These are phyloP conservation scores for Aureobasidium sp. DNA, from an alignment of 2,329 filamentous ascomycete genomes.

Conservation along the genomic window DNA sequence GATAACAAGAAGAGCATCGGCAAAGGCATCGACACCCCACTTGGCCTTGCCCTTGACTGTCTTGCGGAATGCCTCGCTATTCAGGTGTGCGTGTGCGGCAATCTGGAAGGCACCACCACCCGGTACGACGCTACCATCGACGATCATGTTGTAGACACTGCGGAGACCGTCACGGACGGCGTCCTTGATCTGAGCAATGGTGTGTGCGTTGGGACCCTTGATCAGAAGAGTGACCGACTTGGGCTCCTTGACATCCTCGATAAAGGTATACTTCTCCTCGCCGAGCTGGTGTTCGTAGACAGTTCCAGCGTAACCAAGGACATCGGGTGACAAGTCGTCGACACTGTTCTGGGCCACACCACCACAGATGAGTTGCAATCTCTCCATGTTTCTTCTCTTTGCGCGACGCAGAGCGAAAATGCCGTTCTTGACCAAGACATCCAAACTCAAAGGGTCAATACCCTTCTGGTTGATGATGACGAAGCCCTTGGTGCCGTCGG, in stretches of 20 bases:
- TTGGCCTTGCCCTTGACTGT: slow-evolving; percentile 97
- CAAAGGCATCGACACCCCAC: slow-evolving; percentile 90
- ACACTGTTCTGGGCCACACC: slow-evolving; percentile 92
- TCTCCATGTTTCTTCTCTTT: slow-evolving; percentile 98
- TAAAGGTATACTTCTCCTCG: slow-evolving; percentile 98
- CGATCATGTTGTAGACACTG: slow-evolving; percentile 98
- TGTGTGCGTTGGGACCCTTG: slow-evolving; percentile 96
- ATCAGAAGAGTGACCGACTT: slow-evolving; percentile 97
- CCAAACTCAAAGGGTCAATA: slow-evolving; percentile 91
- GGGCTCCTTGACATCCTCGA: slow-evolving; percentile 97
- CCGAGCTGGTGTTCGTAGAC: slow-evolving; percentile 97
- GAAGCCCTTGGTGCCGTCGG: slow-evolving; percentile 88
- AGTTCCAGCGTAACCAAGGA: slow-evolving; percentile 89
- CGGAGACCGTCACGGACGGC: slow-evolving; percentile 90
- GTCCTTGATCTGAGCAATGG: slow-evolving; percentile 93
- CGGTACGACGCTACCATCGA: slow-evolving; percentile 92
- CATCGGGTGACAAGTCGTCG: slow-evolving; percentile 78
- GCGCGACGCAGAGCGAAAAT: slow-evolving; percentile 90
- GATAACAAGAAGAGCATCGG: slow-evolving; percentile 88
- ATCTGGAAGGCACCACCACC: slow-evolving; percentile 95
- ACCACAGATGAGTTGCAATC: slow-evolving; percentile 88
- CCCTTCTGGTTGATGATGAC: slow-evolving; percentile 99
- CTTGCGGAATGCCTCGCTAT: slow-evolving; percentile 78
- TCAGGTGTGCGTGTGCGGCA: slow-evolving; percentile 79
- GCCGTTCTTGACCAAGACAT: slow-evolving; percentile 95